Evolutionary conservation across 192 early-diverging fungal genomes (phyloP).

Genomic region (Coemansia asiatica): DNA sequence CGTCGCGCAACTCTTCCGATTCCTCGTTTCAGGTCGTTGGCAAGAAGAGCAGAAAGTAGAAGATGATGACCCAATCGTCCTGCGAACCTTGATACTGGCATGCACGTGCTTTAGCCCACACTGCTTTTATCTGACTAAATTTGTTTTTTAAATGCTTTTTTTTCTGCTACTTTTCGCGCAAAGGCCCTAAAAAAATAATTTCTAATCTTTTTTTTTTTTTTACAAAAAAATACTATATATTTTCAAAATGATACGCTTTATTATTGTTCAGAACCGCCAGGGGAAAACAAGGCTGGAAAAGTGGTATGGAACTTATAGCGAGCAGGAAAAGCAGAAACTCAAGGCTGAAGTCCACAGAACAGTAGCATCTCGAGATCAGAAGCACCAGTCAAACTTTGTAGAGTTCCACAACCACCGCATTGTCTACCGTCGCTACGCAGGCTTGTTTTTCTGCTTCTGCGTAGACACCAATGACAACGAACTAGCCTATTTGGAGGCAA

Average conservation of each 20-base stretch:
- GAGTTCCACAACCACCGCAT: conserved; percentile 99
- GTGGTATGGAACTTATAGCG: conserved; percentile 94
- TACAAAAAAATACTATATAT: no score
- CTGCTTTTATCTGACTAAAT: neutral
- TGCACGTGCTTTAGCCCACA: conserved; percentile 2
- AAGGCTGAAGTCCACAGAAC: conserved; percentile 95
- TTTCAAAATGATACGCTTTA: conserved; percentile 74
- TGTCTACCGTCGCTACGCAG: conserved; percentile 96
- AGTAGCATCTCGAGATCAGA: conserved; percentile 94
- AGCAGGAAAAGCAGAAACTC: conserved; percentile 91
- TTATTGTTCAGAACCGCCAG: conserved; percentile 97
- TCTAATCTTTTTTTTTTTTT: no score
- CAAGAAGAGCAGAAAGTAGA: conserved; percentile 41
- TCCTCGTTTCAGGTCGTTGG: conserved; percentile 45
- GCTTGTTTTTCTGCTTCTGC: conserved; percentile 98
- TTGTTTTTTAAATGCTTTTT: neutral
- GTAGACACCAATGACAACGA: conserved; percentile 99
- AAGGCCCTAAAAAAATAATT: no score
- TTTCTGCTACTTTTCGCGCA: no score
- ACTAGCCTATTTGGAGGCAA: conserved; percentile 90
- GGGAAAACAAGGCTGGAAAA: conserved; percentile 97
- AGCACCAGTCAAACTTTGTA: conserved; percentile 96
- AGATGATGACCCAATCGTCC: neutral
- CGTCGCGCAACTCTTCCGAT: conserved; percentile 2
- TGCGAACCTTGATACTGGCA: neutral